phyloP scores from a whole-genome alignment of 192 early-diverging fungal genomes.

The Pecoramyces ruminantium region DNA sequence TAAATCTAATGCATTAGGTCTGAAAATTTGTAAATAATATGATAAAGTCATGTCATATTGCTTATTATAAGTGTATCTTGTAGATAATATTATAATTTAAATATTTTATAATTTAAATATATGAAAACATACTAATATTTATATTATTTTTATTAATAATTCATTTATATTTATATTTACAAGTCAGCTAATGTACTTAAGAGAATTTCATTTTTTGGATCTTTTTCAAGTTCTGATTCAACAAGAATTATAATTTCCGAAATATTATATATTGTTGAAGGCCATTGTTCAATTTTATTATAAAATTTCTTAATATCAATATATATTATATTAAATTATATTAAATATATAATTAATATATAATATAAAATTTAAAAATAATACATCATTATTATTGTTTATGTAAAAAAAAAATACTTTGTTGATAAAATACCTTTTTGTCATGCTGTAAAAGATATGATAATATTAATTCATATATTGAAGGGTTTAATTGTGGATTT shows the following conservation, averaged over 20 bases:
- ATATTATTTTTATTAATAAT: no score
- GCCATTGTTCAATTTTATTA: conserved; percentile 60
- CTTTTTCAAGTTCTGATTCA: conserved; percentile 42
- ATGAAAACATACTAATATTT: no score
- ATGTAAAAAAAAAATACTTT: no score
- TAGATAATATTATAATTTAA: not conserved
- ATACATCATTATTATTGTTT: no score
- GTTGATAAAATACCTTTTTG: conserved; percentile 30
- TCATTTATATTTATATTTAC: no score
- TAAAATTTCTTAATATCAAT: conserved; percentile 24
- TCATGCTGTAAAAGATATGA: conserved; percentile 49
- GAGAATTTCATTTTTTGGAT: conserved; percentile 34
- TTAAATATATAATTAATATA: no score
- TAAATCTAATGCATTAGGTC: conserved; percentile 55
- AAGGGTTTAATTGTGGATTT: conserved; percentile 51
- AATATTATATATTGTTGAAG: conserved; percentile 55
- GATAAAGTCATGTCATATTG: conserved; percentile 62
- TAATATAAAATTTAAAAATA: no score
- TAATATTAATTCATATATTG: conserved; percentile 79
- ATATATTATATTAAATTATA: no score
- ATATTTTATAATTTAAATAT: no score
- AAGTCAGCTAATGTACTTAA: conserved; percentile 58
- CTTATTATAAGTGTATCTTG: conserved; percentile 46
- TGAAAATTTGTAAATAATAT: conserved; percentile 56
- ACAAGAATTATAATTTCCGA: conserved; percentile 56